Evolutionary conservation across 768 basidiomycete genomes (phyloP), one percentile per base, ranked within the genome.

Genomic region (Tulasnella sp.): DNA sequence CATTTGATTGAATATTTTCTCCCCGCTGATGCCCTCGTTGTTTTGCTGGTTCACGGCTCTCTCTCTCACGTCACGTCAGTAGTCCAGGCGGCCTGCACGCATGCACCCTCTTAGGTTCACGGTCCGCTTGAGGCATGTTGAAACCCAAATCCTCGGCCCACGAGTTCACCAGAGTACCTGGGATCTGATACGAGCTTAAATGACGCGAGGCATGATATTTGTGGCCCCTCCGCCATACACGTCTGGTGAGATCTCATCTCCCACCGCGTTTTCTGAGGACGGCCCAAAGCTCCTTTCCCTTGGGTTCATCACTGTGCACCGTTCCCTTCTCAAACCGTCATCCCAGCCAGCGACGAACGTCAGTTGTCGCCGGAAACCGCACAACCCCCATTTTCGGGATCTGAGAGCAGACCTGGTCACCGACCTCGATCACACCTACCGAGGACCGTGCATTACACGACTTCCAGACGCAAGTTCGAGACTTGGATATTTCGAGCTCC

Each of bases 371-470:
- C 74, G 74, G 74, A 75, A 42, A 48, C 40, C 64, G n/a, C 46
- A 75, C 74, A 75, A 42, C 41, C 74, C 42, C 46, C 41, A 48
- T 75, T 75, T 75, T 75, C 46, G 40, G 74, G 74, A 48, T 48
- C 74, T 48, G n/a, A 75, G 74, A 42, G 22, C 74, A 75, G n/a
- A 42, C 74, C 74, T 48, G 41, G 41, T 37, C 74, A 75, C 34
- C 46, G 74, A 75, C 74, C 74, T 75, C 74, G 74, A 75, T 75
- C 74, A 75, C 73, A 74, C 74, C 74, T 75, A 75, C 74, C 74
- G 74, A 75, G 46, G 34, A 44, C 74, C 74, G 72, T 75, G 74
- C 73, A 74, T 24, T n/a, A 42, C 74, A 75, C 74, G 74, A 75
- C 46, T 75, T 75, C 74, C 41, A 75, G 74, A 75, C 41, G 46